Evolutionary conservation across 306 rosid species (phyloP).

Genomic region (Glycine tomentella): DNA sequence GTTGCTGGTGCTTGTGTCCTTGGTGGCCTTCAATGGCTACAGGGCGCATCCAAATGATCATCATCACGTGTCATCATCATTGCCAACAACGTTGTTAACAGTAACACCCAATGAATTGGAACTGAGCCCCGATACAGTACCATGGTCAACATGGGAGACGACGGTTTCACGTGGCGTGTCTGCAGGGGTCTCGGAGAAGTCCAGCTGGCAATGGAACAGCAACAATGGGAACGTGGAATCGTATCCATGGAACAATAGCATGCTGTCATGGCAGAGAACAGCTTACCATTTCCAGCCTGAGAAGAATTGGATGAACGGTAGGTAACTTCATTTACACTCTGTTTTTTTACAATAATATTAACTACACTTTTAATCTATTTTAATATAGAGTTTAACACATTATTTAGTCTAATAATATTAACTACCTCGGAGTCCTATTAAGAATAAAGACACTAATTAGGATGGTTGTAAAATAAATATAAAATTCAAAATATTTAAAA

Average conservation of each 20-base stretch:
- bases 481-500: no score
- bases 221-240: neutral
- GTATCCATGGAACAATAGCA: constrained; percentile 76
- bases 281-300: constrained; percentile 91
- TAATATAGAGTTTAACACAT: no score
- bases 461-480: no score
- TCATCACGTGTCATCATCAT: neutral
- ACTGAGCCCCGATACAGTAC: neutral
- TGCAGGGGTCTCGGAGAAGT: constrained; percentile 79
- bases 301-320: constrained; percentile 97
- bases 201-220: constrained; percentile 42
- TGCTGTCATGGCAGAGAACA: constrained; percentile 93
- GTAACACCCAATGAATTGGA: neutral
- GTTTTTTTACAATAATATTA: no score
- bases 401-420: no score
- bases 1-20: constrained; percentile 49
- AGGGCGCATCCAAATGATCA: no score
- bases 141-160: neutral
- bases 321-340: neutral
- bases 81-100: neutral
- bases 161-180: constrained; percentile 65
- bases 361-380: no score
- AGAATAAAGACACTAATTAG: no score
- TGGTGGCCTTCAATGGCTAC: constrained; percentile 52
- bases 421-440: no score